Conservation (phyloP, 2,329 filamentous ascomycete genomes). For the Aschersonia sp. region DNA sequence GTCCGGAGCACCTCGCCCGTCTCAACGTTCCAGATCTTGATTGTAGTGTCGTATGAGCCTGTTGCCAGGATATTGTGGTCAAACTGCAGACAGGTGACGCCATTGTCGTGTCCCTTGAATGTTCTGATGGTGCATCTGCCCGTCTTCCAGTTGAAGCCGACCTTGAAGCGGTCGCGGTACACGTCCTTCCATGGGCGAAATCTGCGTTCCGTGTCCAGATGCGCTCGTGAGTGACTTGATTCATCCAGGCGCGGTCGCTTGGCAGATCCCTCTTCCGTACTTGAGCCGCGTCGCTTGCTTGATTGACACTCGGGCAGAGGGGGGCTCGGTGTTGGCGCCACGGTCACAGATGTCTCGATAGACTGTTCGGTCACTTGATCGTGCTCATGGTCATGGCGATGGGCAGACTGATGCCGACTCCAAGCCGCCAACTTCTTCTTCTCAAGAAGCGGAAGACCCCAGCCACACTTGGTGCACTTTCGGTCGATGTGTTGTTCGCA, state of each 20-base stretch:
- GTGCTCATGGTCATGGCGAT: constrained; percentile 5
- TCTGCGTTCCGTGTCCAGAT: constrained; percentile 28
- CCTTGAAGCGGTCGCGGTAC: constrained; percentile 88
- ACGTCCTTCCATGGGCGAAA: constrained; percentile 85
- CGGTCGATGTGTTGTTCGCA: constrained; percentile 93
- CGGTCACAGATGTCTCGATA: constrained; percentile 6
- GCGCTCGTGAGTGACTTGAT: constrained; percentile 14
- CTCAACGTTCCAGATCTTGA: constrained; percentile 93
- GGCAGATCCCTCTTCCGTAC: constrained; percentile 13
- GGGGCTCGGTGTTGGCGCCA: constrained; percentile 6
- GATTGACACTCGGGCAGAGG: constrained; percentile 10
- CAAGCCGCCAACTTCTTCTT: constrained; percentile 76
- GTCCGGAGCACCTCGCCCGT: constrained; percentile 79
- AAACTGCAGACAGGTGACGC: constrained; percentile 41
- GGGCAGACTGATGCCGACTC: constrained; percentile 54
- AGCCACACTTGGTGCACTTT: constrained; percentile 90
- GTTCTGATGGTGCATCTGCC: constrained; percentile 74
- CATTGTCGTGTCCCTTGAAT: constrained; percentile 77
- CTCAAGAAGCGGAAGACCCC: constrained; percentile 83
- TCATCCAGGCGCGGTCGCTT: constrained; percentile 19
- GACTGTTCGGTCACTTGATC: constrained; percentile 8
- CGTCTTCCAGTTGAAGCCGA: constrained; percentile 96
- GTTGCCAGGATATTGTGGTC: constrained; percentile 86
- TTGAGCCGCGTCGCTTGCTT: constrained; percentile 18
- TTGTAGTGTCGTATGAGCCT: constrained; percentile 86